Evolutionary conservation across 768 basidiomycete genomes (phyloP).

Genomic region (Amanita inopinata): DNA sequence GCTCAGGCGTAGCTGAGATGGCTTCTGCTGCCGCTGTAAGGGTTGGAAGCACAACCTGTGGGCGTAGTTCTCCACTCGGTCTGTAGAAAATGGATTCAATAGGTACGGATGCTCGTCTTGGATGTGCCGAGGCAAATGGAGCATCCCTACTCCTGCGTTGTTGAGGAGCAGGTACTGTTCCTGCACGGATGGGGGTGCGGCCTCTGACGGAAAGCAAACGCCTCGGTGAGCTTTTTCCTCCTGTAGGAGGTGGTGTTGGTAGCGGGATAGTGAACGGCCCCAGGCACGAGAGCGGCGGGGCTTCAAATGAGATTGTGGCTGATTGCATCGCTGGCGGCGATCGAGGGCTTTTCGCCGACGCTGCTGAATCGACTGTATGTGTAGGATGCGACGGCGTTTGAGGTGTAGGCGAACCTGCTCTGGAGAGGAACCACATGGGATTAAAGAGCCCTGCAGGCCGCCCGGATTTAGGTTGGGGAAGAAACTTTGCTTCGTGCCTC

Average conservation of each 20-base stretch:
- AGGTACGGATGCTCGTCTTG: slow-evolving; percentile 6
- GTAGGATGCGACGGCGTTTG: background rate
- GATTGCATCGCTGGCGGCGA: background rate
- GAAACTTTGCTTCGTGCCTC: background rate
- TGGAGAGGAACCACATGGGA: slow-evolving; percentile 8
- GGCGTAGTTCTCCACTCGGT: background rate
- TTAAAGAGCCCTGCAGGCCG: slow-evolving; percentile 3
- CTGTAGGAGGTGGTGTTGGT: background rate
- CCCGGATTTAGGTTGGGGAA: background rate
- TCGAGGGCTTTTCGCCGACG: background rate
- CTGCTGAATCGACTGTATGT: background rate
- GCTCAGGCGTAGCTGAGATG: background rate
- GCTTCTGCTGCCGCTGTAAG: slow-evolving; percentile 5
- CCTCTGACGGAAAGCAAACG: background rate
- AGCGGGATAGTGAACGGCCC: background rate
- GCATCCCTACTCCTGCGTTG: background rate
- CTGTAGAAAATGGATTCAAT: slow-evolving; percentile 6
- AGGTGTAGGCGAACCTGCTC: slow-evolving; percentile 4
- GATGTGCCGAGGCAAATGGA: background rate
- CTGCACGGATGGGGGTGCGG: slow-evolving; percentile 1
- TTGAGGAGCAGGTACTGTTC: slow-evolving; percentile 1
- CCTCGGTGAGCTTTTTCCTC: background rate
- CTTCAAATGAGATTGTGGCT: background rate
- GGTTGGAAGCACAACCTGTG: background rate
- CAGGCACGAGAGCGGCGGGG: background rate